These are phyloP conservation scores for Dalbergia cochinchinensis DNA, from an alignment of 306 rosid species.

Conservation along the genomic window DNA sequence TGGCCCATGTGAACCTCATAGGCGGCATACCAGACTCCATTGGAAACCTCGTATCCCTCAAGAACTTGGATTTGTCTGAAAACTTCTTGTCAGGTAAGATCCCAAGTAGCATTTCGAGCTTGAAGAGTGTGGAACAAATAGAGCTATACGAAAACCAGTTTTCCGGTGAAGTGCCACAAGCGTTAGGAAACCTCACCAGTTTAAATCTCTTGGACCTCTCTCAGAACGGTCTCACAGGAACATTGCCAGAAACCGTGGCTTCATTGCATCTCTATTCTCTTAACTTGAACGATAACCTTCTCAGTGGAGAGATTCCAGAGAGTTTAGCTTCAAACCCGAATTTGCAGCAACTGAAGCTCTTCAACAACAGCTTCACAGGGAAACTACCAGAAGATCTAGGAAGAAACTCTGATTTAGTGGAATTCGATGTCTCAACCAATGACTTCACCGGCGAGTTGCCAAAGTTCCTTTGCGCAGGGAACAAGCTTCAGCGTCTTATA, in stretches of 20 bases:
- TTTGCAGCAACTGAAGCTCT: slow-evolving; percentile 56
- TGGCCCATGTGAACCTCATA: slow-evolving; percentile 45
- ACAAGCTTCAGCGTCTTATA: slow-evolving; percentile 55
- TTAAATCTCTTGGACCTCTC: slow-evolving; percentile 68
- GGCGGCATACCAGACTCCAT: slow-evolving; percentile 75
- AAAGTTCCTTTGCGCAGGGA: slow-evolving; percentile 59
- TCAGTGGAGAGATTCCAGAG: slow-evolving; percentile 68
- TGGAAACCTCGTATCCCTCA: slow-evolving; percentile 63
- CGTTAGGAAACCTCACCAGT: slow-evolving; percentile 61
- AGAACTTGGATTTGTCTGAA: slow-evolving; percentile 65
- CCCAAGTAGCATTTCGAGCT: slow-evolving; percentile 61
- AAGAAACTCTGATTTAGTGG: slow-evolving; percentile 50
- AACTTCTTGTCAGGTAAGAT: slow-evolving; percentile 71
- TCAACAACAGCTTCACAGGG: slow-evolving; percentile 82
- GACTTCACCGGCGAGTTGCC: slow-evolving; percentile 70
- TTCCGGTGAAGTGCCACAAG: slow-evolving; percentile 74
- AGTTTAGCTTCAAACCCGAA: slow-evolving; percentile 62
- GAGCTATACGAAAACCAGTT: slow-evolving; percentile 60
- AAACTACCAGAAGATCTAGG: slow-evolving; percentile 68
- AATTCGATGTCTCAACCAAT: slow-evolving; percentile 80
- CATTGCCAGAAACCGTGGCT: slow-evolving; percentile 55
- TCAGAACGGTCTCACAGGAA: slow-evolving; percentile 72
- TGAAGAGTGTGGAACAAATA: slow-evolving; percentile 54
- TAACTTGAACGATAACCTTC: slow-evolving; percentile 71
- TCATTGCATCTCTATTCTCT: slow-evolving; percentile 52